Evolutionary conservation across 202 grass and related monocot genomes (phyloP), one percentile per base, ranked within the genome.

Genomic region (Elaeis oleifera): DNA sequence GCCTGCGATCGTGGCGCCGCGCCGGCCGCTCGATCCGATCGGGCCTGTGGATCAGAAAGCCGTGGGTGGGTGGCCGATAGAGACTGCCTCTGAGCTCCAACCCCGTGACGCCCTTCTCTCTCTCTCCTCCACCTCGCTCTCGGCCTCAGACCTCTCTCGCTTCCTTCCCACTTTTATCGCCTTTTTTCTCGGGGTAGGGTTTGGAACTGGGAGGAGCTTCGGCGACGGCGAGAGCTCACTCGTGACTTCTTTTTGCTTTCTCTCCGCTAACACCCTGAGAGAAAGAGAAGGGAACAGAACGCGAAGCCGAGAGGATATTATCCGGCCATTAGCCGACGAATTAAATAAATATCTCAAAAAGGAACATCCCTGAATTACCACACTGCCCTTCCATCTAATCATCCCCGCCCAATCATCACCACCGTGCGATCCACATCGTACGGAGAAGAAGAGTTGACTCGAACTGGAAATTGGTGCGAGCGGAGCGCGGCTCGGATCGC

Each of bases 141-240:
- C 58, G 58, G 18, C 58, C 58, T 60, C 58, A 60, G 58, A 39
- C 36, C 58, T 32, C 58, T 60, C 36, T 32, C 58, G 58, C 27
- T 60, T 60, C 16, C 28, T 31, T 6, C 26, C 25, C 58, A 27
- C 39, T 28, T 31, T 59, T 59, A 17, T 59, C 13, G 15, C 14
- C 23, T 17, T 31, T 31, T 31, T 18, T 60, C 17, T 60, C 36
- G 58, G 58, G 58, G 3, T 60, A 60, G 58, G 27, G 58, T 60
- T 60, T 60, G 25, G 6, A 5, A 60, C 18, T 18, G 23, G 24
- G 36, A 44, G 16, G 58, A 29, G 58, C 18, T 60, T n/a, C 25
- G 8, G 58, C 23, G 58, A 60, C 31, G 27, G 58, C 27, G 16
- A 39, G 58, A 36, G 58, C 28, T 60, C 58, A 3, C 58, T 18